These are phyloP conservation scores for Colletotrichum neosansevieriae DNA, from an alignment of 2,329 filamentous ascomycete species.

Conservation along the genomic window DNA sequence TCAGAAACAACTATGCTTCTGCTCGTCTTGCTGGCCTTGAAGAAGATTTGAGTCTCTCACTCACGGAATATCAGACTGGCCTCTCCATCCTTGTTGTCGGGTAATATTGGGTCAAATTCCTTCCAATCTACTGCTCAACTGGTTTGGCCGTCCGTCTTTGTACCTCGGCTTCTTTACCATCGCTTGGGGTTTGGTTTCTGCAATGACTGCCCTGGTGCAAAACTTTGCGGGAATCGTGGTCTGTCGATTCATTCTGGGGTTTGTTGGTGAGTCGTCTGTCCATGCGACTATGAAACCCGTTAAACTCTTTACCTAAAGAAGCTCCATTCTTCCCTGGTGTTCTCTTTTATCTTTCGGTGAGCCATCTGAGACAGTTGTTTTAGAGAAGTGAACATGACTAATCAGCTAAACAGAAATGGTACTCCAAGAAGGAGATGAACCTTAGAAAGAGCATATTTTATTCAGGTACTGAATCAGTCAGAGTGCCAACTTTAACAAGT, in stretches of 20 bases:
- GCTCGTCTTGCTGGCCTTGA: background rate
- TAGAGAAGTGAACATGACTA: background rate
- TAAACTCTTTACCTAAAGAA: slow-evolving; percentile 42
- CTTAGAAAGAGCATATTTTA: slow-evolving; percentile 54
- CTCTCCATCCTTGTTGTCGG: slow-evolving; percentile 47
- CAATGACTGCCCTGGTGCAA: slow-evolving; percentile 48
- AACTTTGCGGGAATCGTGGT: slow-evolving; percentile 51
- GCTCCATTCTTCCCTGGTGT: slow-evolving; percentile 63
- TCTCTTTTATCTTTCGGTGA: slow-evolving; percentile 55
- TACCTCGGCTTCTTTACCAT: slow-evolving; percentile 54
- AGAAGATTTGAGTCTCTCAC: slow-evolving; percentile 44
- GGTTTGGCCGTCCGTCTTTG: slow-evolving; percentile 47
- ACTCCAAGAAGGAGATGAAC: slow-evolving; percentile 62
- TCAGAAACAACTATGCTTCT: slow-evolving; percentile 24
- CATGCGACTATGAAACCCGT: background rate
- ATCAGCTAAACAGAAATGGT: slow-evolving; percentile 20
- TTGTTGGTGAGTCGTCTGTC: slow-evolving; percentile 46
- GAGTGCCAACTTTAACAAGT: too few species aligned
- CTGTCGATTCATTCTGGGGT: slow-evolving; percentile 53
- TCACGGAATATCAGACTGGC: slow-evolving; percentile 44
- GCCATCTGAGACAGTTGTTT: background rate
- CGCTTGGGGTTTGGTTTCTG: slow-evolving; percentile 34
- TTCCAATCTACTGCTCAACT: slow-evolving; percentile 45
- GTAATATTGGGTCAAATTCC: slow-evolving; percentile 45
- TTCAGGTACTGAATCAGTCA: slow-evolving; percentile 38